These are phyloP conservation scores for Pseudognaphalium luteoalbum DNA, from an alignment of 129 eudicot species.

Conservation along the genomic window DNA sequence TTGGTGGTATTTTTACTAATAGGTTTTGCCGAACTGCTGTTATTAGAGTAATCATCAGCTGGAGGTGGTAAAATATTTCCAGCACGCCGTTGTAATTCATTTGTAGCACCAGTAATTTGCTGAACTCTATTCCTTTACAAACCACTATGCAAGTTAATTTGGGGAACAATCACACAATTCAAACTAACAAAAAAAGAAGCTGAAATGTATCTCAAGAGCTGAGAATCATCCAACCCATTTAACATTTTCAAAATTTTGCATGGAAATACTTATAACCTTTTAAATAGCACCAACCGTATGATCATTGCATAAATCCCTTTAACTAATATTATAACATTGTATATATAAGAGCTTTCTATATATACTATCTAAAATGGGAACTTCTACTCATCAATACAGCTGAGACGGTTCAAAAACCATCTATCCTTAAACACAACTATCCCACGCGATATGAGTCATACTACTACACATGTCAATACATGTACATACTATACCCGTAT, in stretches of 20 bases:
- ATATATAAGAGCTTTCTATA: not conserved
- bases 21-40: slow-evolving; percentile 29
- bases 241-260: not conserved
- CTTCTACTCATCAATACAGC: too few relatives aligned
- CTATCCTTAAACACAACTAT: too few relatives aligned
- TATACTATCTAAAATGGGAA: not conserved
- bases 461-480: too few relatives aligned
- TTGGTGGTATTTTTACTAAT: slow-evolving; percentile 26
- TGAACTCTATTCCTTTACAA: slow-evolving; percentile 40
- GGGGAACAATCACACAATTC: slow-evolving; percentile 10
- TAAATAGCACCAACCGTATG: not conserved
- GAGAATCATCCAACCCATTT: not conserved
- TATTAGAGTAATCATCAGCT: slow-evolving; percentile 30
- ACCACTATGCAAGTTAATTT: slow-evolving; percentile 27
- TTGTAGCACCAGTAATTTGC: slow-evolving; percentile 33
- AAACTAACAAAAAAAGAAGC: slow-evolving; percentile 10
- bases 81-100: slow-evolving; percentile 36
- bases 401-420: too few relatives aligned
- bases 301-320: not conserved
- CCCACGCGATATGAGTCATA: too few relatives aligned
- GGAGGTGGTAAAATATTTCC: slow-evolving; percentile 42
- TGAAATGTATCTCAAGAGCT: not conserved
- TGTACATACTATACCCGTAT: not conserved
- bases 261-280: not conserved
- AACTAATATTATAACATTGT: not conserved